Base-by-base conservation (phyloP, 257 asterid genomes). In the Lycium barbarum region DNA sequence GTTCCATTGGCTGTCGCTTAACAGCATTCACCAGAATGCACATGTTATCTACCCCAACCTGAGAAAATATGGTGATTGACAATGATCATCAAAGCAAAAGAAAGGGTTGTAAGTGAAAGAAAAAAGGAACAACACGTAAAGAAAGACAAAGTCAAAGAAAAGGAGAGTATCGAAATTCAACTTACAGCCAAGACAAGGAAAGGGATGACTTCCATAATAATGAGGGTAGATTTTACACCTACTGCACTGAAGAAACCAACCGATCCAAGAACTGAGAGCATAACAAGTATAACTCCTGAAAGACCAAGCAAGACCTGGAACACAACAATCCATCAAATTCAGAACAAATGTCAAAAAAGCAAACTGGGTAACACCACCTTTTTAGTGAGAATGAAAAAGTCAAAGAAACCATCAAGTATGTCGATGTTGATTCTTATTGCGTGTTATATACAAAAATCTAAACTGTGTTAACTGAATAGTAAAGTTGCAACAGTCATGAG, bases 41-140 rank as follows among this genome's bases (percentile, higher is more conserved):
- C 99, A 97, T 97, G 90, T 97, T 97, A 90, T 97, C 99, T 58
- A 95, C 99, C 76, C 99, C 99, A 88, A 97, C 99, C 99, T 97
- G 89, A 84, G 63, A 83, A 66, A 90, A 38, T 84, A 86, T 33
- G 63, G 49, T 51, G 66, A 82, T 84, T 70, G 54, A 26, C 58
- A 61, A 63, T 84, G 53, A 36, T 10, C 83, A 65, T 83, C 0
- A 58, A 68, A 66, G 65, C 53, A 33, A 51, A 76, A 54, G 55
- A 72, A 67, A 54, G 80, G 63, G 10, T 73, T 45, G 61, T 14
- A 83, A 83, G 53, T n/a, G 35, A 49, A 14, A 59, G 62, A 22
- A 20, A 83, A 76, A 36, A 68, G 71, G 70, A 72, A 54, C 73
- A 71, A 63, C 63, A 80, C 2, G 17, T 53, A 57, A 53, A 49